These are phyloP conservation scores for Aspergillus tanneri DNA, from an alignment of 2,329 filamentous ascomycete species.

Conservation along the genomic window DNA sequence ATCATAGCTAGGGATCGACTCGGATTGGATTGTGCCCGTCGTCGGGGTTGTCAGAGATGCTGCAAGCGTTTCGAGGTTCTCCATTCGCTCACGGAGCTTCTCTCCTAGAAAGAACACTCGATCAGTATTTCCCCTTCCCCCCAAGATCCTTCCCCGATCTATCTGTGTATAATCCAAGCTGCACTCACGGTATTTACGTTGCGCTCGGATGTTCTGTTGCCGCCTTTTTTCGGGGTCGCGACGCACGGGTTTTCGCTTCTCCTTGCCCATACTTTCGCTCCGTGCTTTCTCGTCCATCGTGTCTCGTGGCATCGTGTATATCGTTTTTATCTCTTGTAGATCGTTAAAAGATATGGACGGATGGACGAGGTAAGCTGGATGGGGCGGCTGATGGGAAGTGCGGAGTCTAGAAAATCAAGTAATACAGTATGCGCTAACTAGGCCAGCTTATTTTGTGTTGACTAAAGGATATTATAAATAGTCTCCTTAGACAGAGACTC, in stretches of 20 bases:
- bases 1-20: background rate
- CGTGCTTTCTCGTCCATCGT: background rate
- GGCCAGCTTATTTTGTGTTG: too few relatives aligned
- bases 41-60: background rate
- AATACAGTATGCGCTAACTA: too few relatives aligned
- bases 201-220: constrained; percentile 24
- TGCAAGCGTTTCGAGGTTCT: constrained; percentile 17
- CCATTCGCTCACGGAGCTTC: constrained; percentile 18
- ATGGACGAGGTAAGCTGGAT: too few relatives aligned
- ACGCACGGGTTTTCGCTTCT: constrained; percentile 23
- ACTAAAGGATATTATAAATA: too few relatives aligned
- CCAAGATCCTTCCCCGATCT: background rate
- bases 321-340: background rate
- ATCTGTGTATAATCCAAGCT: background rate
- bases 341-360: too few relatives aligned
- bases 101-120: constrained; percentile 11
- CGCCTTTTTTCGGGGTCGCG: constrained; percentile 23
- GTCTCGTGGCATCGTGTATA: constrained; percentile 7
- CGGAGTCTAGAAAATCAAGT: too few relatives aligned
- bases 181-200: constrained; percentile 22
- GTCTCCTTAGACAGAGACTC: too few relatives aligned
- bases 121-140: background rate
- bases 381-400: too few relatives aligned
- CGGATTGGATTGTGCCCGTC: background rate
- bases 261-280: constrained; percentile 2